Conservation (phyloP, 805 yeast genomes). For the Yarrowia sp. region DNA sequence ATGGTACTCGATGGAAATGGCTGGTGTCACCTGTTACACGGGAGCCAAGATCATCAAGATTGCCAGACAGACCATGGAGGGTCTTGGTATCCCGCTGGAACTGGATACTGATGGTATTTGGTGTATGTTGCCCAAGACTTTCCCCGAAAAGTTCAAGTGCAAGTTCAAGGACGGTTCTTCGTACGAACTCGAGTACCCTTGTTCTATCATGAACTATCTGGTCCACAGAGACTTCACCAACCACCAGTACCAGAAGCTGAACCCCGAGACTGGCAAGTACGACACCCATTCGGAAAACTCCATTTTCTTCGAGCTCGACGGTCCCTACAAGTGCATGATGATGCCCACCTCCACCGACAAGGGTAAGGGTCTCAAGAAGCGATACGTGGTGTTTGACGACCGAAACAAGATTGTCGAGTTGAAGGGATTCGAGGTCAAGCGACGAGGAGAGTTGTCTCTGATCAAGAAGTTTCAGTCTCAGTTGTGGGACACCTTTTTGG, state of each 20-base stretch:
- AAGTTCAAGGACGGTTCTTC: constrained; percentile 78
- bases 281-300: constrained; percentile 86
- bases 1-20: constrained; percentile 99
- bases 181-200: constrained; percentile 83
- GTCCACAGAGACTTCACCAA: constrained; percentile 93
- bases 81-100: constrained; percentile 94
- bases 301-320: constrained; percentile 97
- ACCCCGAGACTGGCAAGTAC: constrained; percentile 71
- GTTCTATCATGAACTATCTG: constrained; percentile 92
- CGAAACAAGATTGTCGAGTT: constrained; percentile 95
- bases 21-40: constrained; percentile 97
- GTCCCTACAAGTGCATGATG: constrained; percentile 97
- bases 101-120: constrained; percentile 99
- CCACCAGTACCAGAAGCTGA: constrained; percentile 90
- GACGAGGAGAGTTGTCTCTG: constrained; percentile 94
- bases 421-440: constrained; percentile 94
- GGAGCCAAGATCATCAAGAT: constrained; percentile 98
- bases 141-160: constrained; percentile 86
- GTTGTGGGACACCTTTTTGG: constrained; percentile 86
- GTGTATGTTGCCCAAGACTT: constrained; percentile 94
- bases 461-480: constrained; percentile 96
- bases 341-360: constrained; percentile 97
- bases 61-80: constrained; percentile 90
- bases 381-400: constrained; percentile 95
- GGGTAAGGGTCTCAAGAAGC: constrained; percentile 93